These are phyloP conservation scores for Nepenthes alata DNA, from an alignment of 179 eudicot species.

Conservation along the genomic window DNA sequence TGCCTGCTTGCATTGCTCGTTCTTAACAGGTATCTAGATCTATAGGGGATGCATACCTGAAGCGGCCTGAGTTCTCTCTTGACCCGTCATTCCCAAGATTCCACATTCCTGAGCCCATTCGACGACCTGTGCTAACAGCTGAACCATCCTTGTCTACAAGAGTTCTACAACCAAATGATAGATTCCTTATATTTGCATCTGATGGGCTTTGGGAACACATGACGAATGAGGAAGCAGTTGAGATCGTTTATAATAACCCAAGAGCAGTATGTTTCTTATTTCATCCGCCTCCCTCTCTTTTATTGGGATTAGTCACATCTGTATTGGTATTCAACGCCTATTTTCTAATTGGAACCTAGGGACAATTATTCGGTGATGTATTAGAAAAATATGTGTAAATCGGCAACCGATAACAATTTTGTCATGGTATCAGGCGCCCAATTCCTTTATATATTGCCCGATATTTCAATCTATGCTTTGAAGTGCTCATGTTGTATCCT, in stretches of 20 bases:
- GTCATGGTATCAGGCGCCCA: too few relatives aligned
- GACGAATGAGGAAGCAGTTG: conserved; percentile 60
- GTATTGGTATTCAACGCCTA: too few relatives aligned
- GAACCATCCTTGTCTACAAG: conserved; percentile 46
- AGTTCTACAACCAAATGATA: conserved; percentile 29
- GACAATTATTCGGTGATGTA: too few relatives aligned
- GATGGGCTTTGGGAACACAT: conserved; percentile 87
- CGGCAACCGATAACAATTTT: too few relatives aligned
- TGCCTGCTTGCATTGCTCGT: conserved; percentile 2
- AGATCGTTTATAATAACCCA: conserved; percentile 46
- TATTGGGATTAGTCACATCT: background rate
- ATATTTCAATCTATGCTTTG: background rate
- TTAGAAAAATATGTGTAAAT: too few relatives aligned
- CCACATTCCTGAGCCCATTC: conserved; percentile 35
- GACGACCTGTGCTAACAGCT: conserved; percentile 43
- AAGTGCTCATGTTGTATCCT: background rate
- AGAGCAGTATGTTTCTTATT: conserved; percentile 26
- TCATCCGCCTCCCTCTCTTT: background rate
- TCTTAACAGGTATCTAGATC: conserved; percentile 54
- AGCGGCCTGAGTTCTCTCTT: conserved; percentile 42
- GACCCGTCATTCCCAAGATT: conserved; percentile 41
- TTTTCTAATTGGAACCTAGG: background rate
- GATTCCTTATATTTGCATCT: conserved; percentile 65
- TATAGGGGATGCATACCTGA: conserved; percentile 69
- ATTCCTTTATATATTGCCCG: background rate